phyloP scores from a whole-genome alignment of 2,329 filamentous ascomycete genomes.

The Fusarium buxicola region DNA sequence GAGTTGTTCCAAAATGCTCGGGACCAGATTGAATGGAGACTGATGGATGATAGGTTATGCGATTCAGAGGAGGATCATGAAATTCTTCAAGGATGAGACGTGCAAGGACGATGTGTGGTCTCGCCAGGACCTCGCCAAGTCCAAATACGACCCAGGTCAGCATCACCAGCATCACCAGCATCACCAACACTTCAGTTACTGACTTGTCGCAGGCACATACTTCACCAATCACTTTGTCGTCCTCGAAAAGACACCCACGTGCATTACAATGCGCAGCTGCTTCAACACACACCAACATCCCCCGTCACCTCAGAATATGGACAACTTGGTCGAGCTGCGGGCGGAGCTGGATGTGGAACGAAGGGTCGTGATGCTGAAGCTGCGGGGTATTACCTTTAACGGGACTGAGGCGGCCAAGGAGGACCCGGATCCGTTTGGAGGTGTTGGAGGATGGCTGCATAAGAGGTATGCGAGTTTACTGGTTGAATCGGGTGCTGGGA shows the following conservation, averaged over 20 bases:
- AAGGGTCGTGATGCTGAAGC: neutral
- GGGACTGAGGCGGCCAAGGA: constrained; percentile 21
- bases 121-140: constrained; percentile 23
- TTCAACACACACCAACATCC: constrained; percentile 25
- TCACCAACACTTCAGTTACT: no score
- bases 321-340: constrained; percentile 31
- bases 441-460: constrained; percentile 36
- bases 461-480: constrained; percentile 28
- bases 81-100: constrained; percentile 13
- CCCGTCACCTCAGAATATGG: neutral
- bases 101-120: constrained; percentile 34
- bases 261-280: constrained; percentile 30
- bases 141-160: constrained; percentile 37
- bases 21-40: no score
- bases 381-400: constrained; percentile 30
- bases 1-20: no score
- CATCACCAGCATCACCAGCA: rapidly evolving
- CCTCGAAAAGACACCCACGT: constrained; percentile 23
- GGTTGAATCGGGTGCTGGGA: constrained; percentile 36
- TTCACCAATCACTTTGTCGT: constrained; percentile 37
- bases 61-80: constrained; percentile 30
- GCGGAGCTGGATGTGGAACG: constrained; percentile 10
- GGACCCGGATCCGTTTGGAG: constrained; percentile 27
- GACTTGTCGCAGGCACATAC: constrained; percentile 20
- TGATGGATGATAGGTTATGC: neutral